Evolutionary conservation across 805 yeast genomes (phyloP), one percentile per base, ranked within the genome.

Genomic region (Sporopachydermia lactativora): DNA sequence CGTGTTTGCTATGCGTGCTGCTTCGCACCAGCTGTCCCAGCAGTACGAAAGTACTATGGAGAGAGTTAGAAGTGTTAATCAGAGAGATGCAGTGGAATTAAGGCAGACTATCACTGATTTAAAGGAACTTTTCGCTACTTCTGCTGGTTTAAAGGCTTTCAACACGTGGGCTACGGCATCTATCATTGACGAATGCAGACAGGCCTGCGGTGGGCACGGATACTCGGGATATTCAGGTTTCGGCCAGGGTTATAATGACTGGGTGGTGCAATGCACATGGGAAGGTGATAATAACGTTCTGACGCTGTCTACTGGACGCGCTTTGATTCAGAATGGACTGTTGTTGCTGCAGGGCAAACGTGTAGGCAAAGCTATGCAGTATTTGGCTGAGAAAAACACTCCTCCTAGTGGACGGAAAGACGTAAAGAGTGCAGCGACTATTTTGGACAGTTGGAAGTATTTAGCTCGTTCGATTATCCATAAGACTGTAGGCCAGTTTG

Each of bases 261-360:
- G 94, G 84, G 95, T 82, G n/a, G 96, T 88, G 35, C 96, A 88
- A 64, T 86, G 95, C 61, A 88, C 96, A 15, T 88, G 96, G 96
- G 96, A 88, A 65, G 96, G 96, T 60, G 96, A 88, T 60, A 88
- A 88, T 65, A 86, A 77, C 53, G 80, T 88, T 36, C 68, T 88
- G 47, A 81, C 86, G 2, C 75, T 84, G 60, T 78, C 85, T 41
- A 74, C 85, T 44, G 96, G 95, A 43, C 77, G 89, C 58, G 75
- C 92, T 17, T 65, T 79, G 34, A 64, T 77, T 47, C 80, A 73
- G 57, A 60, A 64, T 43, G 66, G 68, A 17, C 54, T 62, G 39
- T 51, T 53, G 4, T 47, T 62, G 28, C 59, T 62, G 40, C 57
- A 62, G 41, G 72, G 71, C 43, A 64, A 67, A 51, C 51, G 49